Evolutionary conservation across 345 rosid genomes (phyloP).

Genomic region (Turnera subulata): DNA sequence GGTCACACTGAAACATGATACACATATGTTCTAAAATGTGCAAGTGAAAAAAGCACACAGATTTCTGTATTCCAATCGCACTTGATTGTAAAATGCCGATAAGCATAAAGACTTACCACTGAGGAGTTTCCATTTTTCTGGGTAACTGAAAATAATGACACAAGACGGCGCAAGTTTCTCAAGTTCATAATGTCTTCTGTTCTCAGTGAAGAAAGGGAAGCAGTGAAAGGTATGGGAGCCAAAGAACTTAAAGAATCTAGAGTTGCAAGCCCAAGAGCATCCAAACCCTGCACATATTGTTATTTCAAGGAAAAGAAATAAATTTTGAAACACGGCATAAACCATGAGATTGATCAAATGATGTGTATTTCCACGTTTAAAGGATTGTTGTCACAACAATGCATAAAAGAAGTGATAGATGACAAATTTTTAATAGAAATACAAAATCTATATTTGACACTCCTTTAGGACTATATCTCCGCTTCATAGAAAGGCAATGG

Average conservation of each 20-base stretch:
- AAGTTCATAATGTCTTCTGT: conserved; percentile 74
- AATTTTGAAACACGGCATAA: conserved; percentile 3
- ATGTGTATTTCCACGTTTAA: neutral
- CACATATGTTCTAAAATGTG: neutral
- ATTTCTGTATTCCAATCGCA: neutral
- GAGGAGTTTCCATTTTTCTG: conserved; percentile 27
- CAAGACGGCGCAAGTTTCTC: conserved; percentile 62
- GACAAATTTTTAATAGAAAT: too few species aligned
- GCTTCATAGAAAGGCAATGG: too few species aligned
- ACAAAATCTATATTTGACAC: neutral
- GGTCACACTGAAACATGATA: neutral
- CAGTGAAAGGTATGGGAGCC: conserved; percentile 47
- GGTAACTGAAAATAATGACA: conserved; percentile 54
- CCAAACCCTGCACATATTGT: conserved; percentile 58
- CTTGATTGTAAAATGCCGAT: neutral
- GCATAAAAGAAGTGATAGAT: neutral
- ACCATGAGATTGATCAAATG: neutral
- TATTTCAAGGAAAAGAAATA: conserved; percentile 8
- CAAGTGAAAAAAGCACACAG: neutral
- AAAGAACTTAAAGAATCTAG: conserved; percentile 54
- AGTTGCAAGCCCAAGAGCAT: conserved; percentile 83
- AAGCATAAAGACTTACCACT: conserved; percentile 33
- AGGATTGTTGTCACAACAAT: neutral
- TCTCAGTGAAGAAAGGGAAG: conserved; percentile 48
- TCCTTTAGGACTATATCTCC: neutral